Evolutionary conservation across 345 rosid species (phyloP), one percentile per base, ranked within the genome.

Genomic region (Reutealis trisperma): DNA sequence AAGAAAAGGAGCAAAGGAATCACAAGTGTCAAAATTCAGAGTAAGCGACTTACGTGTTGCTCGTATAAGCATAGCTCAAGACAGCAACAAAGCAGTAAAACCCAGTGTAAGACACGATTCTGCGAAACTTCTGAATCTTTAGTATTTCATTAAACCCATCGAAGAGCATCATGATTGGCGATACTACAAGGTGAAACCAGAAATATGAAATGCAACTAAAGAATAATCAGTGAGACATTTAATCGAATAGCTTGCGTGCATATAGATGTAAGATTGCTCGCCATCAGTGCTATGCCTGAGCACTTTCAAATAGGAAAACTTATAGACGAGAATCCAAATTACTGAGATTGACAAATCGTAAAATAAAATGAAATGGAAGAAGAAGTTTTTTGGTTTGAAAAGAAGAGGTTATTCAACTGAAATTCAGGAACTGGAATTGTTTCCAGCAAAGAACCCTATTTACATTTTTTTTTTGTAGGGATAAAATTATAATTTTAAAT

Each of bases 81-180:
- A 85, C 85, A 2, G 88, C 91, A 45, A 84, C 75, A 70, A 92
- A 91, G 84, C 89, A 84, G 72, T 80, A 95, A 87, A 93, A 92
- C 21, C 88, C 90, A 37, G 97, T 84, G 74, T 90, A 93, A 49
- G 93, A 90, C 74, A 90, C 90, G 14, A 87, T 67, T 67, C 97
- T 81, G 34, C 98, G 88, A 70, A 96, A 67, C 91, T 91, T 93
- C 85, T 92, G 99, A 63, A 96, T 89, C 86, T 91, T 96, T 25
- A 89, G 69, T 71, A 91, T 83, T 79, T 92, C 97, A 62, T 19
- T 73, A 75, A 88, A 79, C 1, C 80, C 82, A 65, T 90, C 87
- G 34, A 71, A 63, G 57, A 89, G 59, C 82, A 51, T 87, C 92
- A 67, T 73, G 51, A 42, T 71, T 21, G 51, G 74, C n/a, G 13